Percentiles rank a stretch among this genome's conserved stretches.
Evolutionary conservation across 2,329 filamentous ascomycete genomes (phyloP).

Genomic region (Colletotrichum musae): DNA sequence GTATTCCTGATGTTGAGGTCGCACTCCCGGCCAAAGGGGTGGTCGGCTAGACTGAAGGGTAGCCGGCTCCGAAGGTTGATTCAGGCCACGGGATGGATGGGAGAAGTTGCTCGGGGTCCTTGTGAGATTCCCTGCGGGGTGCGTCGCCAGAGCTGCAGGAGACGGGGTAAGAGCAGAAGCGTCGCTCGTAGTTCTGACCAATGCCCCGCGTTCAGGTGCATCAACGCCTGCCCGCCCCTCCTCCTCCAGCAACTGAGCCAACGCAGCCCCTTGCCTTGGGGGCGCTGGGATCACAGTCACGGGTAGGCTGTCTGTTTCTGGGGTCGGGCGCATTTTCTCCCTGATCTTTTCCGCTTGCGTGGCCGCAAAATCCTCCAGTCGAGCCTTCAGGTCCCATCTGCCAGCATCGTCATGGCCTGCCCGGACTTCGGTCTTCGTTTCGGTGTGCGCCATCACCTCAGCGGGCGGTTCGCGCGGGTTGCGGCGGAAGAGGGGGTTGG

Average conservation of each 20-base stretch:
- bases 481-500: slow-evolving; percentile 48
- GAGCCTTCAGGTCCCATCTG: slow-evolving; percentile 70
- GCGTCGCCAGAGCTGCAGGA: slow-evolving; percentile 7
- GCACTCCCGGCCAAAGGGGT: slow-evolving; percentile 61
- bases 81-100: slow-evolving; percentile 6
- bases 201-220: slow-evolving; percentile 18
- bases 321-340: slow-evolving; percentile 68
- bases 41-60: slow-evolving; percentile 51
- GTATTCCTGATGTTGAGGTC: slow-evolving; percentile 52
- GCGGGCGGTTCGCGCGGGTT: slow-evolving; percentile 33
- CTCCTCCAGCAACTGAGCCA: slow-evolving; percentile 71
- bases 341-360: slow-evolving; percentile 72
- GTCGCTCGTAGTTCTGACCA: slow-evolving; percentile 34
- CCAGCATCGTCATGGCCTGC: slow-evolving; percentile 48
- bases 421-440: slow-evolving; percentile 28
- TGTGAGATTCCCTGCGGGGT: slow-evolving; percentile 11
- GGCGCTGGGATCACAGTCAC: slow-evolving; percentile 75
- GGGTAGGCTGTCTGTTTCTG: slow-evolving; percentile 69
- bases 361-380: slow-evolving; percentile 73
- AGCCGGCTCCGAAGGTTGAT: slow-evolving; percentile 18
- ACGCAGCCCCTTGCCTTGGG: slow-evolving; percentile 68
- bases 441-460: slow-evolving; percentile 31
- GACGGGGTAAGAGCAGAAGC: slow-evolving; percentile 33
- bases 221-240: slow-evolving; percentile 57
- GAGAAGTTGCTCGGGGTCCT: slow-evolving; percentile 39